Evolutionary conservation across 176 grass and related monocot genomes (phyloP).

Genomic region (Luzula sylvatica): DNA sequence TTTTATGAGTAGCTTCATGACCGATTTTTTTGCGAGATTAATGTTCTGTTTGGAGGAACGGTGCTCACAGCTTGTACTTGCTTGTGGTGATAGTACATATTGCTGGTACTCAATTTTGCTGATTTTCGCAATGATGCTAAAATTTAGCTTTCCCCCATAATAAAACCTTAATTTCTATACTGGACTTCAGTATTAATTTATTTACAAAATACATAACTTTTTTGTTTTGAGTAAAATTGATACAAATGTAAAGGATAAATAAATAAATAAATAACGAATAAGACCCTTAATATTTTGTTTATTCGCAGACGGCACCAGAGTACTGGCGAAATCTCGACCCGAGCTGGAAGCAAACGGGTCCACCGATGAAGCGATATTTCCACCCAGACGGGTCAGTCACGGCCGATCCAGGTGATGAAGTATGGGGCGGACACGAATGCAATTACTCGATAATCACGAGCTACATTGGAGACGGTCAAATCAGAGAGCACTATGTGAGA

Average conservation of each 20-base stretch:
- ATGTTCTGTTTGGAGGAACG: too few relatives aligned
- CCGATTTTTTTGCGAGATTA: too few relatives aligned
- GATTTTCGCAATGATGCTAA: too few relatives aligned
- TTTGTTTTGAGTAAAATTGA: background rate
- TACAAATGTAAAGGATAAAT: too few relatives aligned
- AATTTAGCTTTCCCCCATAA: background rate
- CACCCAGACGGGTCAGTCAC: conserved; percentile 69
- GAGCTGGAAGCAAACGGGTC: conserved; percentile 64
- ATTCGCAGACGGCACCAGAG: conserved; percentile 70
- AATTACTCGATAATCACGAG: conserved; percentile 68
- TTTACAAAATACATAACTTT: background rate
- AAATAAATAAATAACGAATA: too few relatives aligned
- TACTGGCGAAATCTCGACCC: conserved; percentile 89
- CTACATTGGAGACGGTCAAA: conserved; percentile 39
- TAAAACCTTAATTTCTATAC: background rate
- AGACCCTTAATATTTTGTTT: background rate
- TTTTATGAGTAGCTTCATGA: too few relatives aligned
- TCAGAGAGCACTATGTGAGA: conserved; percentile 74
- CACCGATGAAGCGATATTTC: conserved; percentile 76
- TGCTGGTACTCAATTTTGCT: too few relatives aligned
- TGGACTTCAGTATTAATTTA: background rate
- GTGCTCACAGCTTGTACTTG: too few relatives aligned
- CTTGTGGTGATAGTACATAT: too few relatives aligned
- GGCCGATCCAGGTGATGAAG: conserved; percentile 43
- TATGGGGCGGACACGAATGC: conserved; percentile 91